These are phyloP conservation scores for Mycosphaerella sp. DNA, from an alignment of 2,329 filamentous ascomycete species.

Conservation along the genomic window DNA sequence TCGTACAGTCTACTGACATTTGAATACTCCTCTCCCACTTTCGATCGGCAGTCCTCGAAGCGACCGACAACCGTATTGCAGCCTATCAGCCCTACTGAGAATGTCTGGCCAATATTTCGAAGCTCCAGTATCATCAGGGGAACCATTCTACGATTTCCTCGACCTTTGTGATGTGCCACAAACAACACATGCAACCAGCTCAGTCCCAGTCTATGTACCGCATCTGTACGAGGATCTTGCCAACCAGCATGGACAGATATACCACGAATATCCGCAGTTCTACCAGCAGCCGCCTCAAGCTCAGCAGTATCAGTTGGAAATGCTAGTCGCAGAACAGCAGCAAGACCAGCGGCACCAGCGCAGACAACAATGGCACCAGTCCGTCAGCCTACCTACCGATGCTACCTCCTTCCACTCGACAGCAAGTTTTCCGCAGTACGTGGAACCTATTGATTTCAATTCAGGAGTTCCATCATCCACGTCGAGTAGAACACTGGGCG, in stretches of 20 bases:
- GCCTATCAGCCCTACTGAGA: conserved; percentile 2
- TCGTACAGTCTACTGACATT: conserved; percentile 4
- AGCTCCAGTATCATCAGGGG: conserved; percentile 10
- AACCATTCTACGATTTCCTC: conserved; percentile 17
- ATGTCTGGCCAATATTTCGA: conserved; percentile 23
- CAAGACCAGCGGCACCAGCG: neutral
- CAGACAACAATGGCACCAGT: conserved; percentile 11
- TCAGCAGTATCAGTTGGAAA: conserved; percentile 10
- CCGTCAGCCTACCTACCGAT: conserved; percentile 9
- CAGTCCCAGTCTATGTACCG: conserved; percentile 8
- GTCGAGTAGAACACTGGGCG: conserved; percentile 4
- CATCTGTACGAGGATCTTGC: conserved; percentile 2
- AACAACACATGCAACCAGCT: conserved; percentile 6
- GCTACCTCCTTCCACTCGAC: neutral
- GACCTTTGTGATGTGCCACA: conserved; percentile 6
- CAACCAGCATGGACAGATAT: conserved; percentile 7
- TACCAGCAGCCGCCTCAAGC: conserved; percentile 12
- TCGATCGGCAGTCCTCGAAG: conserved; percentile 4
- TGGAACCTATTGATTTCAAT: conserved; percentile 5
- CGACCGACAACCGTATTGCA: conserved; percentile 8
- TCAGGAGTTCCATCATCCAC: conserved; percentile 1
- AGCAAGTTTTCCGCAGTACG: conserved; percentile 11
- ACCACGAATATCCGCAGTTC: conserved; percentile 5
- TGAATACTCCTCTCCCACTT: conserved; percentile 2
- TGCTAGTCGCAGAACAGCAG: conserved; percentile 4